These are phyloP conservation scores for Moesziomyces aphidis DNA, from an alignment of 1,284 basidiomycete genomes.

Conservation along the genomic window DNA sequence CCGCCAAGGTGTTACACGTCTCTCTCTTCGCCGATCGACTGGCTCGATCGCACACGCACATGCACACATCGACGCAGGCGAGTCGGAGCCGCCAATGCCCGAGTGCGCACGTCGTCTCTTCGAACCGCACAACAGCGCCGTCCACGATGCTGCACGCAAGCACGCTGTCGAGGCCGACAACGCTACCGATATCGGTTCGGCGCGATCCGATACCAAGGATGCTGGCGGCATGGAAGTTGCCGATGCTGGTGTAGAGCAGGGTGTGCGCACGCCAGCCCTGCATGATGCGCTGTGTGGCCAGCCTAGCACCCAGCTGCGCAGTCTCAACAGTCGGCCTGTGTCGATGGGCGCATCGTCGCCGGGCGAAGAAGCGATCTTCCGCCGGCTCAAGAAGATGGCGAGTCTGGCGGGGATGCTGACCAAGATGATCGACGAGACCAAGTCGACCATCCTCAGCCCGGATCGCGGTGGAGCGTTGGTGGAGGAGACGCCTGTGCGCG, in stretches of 20 bases:
- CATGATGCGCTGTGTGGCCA: conserved; percentile 11
- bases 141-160: neutral
- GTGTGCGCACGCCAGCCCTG: conserved; percentile 4
- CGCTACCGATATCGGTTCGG: conserved; percentile 22
- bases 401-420: conserved; percentile 33
- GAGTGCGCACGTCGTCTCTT: conserved; percentile 34
- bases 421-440: conserved; percentile 47
- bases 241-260: neutral
- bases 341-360: neutral
- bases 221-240: conserved; percentile 11
- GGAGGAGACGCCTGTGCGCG: conserved; percentile 18
- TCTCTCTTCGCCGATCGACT: conserved; percentile 18
- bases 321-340: neutral
- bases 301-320: neutral
- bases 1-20: neutral
- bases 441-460: conserved; percentile 21
- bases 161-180: conserved; percentile 1
- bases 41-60: conserved; percentile 14
- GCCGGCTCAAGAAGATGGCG: conserved; percentile 38
- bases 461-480: neutral
- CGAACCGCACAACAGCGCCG: neutral
- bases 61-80: neutral
- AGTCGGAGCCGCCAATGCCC: conserved; percentile 13
- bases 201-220: conserved; percentile 30
- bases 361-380: conserved; percentile 25